A percentile compares a stretch with the other conserved stretches of the same genome.
Conservation (phyloP, 176 grass and related monocot genomes). For the Pharus latifolius region DNA sequence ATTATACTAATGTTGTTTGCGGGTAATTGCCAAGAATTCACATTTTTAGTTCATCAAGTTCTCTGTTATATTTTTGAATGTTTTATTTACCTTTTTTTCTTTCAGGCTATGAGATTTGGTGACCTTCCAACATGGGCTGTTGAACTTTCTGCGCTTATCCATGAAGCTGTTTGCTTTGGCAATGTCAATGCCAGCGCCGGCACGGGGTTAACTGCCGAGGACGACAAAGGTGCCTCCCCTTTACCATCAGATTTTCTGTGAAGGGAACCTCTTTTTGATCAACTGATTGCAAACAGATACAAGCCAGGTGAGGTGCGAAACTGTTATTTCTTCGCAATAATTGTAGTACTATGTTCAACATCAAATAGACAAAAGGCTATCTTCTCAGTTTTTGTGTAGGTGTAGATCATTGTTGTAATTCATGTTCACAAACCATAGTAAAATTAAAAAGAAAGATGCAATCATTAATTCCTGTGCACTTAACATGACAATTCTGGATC, state of each 20-base stretch:
- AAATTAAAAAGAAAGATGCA: background rate
- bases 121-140: conserved; percentile 65
- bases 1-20: background rate
- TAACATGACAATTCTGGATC: background rate
- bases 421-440: background rate
- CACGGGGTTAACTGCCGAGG: conserved; percentile 9
- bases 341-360: background rate
- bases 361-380: no score
- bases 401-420: background rate
- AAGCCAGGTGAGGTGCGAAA: conserved; percentile 83
- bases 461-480: background rate
- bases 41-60: background rate
- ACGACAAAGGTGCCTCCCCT: conserved; percentile 53
- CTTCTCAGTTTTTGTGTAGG: no score
- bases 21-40: background rate
- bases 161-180: conserved; percentile 46
- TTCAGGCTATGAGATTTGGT: conserved; percentile 86
- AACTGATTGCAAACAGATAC: conserved; percentile 84
- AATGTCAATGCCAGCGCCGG: conserved; percentile 1
- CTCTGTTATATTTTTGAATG: background rate
- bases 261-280: conserved; percentile 81
- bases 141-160: conserved; percentile 52
- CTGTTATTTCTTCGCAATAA: conserved; percentile 16
- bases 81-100: background rate
- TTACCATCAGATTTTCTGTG: conserved; percentile 62